Conservation (phyloP, 2,329 filamentous ascomycete genomes). For the Verticillium dahliae region DNA sequence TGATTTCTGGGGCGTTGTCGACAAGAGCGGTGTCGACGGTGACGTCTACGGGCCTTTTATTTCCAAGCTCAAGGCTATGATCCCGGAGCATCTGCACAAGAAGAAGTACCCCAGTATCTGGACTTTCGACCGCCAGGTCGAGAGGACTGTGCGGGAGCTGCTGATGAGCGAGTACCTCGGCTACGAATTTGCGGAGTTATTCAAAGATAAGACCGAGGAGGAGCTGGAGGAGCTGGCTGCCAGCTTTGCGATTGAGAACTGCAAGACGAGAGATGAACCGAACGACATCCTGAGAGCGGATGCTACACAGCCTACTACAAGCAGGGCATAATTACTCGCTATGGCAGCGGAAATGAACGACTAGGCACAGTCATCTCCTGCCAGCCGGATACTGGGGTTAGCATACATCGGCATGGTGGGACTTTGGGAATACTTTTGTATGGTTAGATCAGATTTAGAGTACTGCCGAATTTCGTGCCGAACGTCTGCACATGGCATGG, state of each 20-base stretch:
- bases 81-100: conserved; percentile 32
- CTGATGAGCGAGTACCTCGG: conserved; percentile 41
- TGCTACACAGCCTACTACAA: conserved; percentile 15
- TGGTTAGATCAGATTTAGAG: too few relatives aligned
- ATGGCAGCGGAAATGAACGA: too few relatives aligned
- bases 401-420: too few relatives aligned
- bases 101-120: conserved; percentile 42
- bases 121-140: conserved; percentile 43
- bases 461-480: too few relatives aligned
- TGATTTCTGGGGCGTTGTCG: conserved; percentile 44
- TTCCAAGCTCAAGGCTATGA: conserved; percentile 33
- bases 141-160: conserved; percentile 31
- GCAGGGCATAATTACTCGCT: neutral
- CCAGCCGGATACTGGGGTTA: too few relatives aligned
- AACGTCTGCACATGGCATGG: too few relatives aligned
- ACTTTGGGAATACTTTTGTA: too few relatives aligned
- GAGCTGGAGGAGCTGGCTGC: conserved; percentile 47
- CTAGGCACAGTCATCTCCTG: too few relatives aligned
- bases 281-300: conserved; percentile 43
- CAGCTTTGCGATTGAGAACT: conserved; percentile 47
- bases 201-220: conserved; percentile 39
- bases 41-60: conserved; percentile 34
- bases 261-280: conserved; percentile 40
- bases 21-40: conserved; percentile 18
- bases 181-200: conserved; percentile 49